Evolutionary conservation across 2,329 filamentous ascomycete genomes (phyloP), one percentile per base, ranked within the genome.

Genomic region (Dactylellina leptospora): DNA sequence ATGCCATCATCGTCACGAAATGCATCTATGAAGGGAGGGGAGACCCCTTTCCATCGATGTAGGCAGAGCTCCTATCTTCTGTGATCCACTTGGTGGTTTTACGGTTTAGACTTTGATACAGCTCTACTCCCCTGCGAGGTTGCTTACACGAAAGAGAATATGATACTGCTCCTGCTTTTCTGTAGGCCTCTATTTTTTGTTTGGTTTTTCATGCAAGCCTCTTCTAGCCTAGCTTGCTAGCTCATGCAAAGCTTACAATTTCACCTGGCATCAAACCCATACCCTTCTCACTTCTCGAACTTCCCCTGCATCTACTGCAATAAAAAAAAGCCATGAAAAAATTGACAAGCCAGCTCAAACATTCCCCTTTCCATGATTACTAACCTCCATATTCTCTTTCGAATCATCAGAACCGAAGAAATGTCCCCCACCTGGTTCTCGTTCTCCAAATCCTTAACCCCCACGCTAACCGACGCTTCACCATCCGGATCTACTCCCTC

Each of bases 361-460:
- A 18, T 20, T 4, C 33, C 51, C 51, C 51, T 55, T 55, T 40
- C 25, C n/a, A 10, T 51, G 61, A 66, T 66, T 66, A 66, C 61
- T 66, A 66, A 66, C 61, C 27, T 20, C 23, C 38, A 23, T n/a
- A 6, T 33, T 33, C 11, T 33, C 11, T 33, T 1, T 40, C 2
- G 4, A 23, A 33, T 8, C 6, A 55, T 25, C 28, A 76, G 75
- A 23, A 77, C 76, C 4, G 76, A 77, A 2, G 76, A 77, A 47
- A 77, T 77, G 76, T 66, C 66, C 47, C 76, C 76, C 36, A 53
- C 60, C 38, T 76, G 75, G 75, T 76, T 74, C 47, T 59, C 74
- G 5, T 51, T 74, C 23, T 73, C 71, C 25, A 61, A 70, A 28
- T 70, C 64, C 8, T 27, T 70, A 45, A 61, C 56, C 56, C 44